Evolutionary conservation across 345 rosid species (phyloP).

Genomic region (Brassica carinata): DNA sequence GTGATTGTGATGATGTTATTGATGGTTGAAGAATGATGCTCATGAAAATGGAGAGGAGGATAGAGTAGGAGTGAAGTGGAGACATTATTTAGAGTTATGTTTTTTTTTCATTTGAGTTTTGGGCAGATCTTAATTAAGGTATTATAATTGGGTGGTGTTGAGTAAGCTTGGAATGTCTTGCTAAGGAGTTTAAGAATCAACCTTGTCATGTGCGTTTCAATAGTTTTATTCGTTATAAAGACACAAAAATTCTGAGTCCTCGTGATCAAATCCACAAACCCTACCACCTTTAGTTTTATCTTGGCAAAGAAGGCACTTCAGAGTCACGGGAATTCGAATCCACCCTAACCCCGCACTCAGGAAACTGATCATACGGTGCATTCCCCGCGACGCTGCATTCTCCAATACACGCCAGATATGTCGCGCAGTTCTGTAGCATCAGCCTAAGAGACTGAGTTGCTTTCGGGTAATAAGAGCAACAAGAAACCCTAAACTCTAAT

Average conservation of each 20-base stretch:
- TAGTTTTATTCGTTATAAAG: conserved; percentile 15
- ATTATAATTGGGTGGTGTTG: conserved; percentile 23
- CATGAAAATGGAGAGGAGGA: conserved; percentile 21
- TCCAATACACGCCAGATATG: conserved; percentile 88
- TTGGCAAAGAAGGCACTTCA: conserved; percentile 79
- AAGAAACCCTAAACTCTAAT: conserved; percentile 64
- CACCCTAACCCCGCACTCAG: conserved; percentile 81
- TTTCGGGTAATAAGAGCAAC: conserved; percentile 84
- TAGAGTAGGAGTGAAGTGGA: conserved; percentile 34
- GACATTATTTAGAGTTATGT: conserved; percentile 19
- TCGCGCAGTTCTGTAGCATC: conserved; percentile 77
- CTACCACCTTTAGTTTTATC: conserved; percentile 81
- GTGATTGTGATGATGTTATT: conserved; percentile 45
- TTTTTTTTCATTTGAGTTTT: conserved; percentile 13
- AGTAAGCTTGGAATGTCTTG: conserved; percentile 42
- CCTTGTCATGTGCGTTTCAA: conserved; percentile 2
- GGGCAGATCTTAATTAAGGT: background rate
- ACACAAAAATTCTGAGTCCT: conserved; percentile 65
- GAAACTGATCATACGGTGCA: conserved; percentile 61
- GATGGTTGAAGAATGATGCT: conserved; percentile 17
- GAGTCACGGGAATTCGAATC: conserved; percentile 87
- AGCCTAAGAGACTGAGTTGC: conserved; percentile 82
- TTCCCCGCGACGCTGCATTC: conserved; percentile 47
- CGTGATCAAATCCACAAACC: conserved; percentile 69
- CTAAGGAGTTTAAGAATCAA: conserved; percentile 40